Evolutionary conservation across 108 stramenopile genomes (phyloP).

Genomic region (Fistulifera solaris): DNA sequence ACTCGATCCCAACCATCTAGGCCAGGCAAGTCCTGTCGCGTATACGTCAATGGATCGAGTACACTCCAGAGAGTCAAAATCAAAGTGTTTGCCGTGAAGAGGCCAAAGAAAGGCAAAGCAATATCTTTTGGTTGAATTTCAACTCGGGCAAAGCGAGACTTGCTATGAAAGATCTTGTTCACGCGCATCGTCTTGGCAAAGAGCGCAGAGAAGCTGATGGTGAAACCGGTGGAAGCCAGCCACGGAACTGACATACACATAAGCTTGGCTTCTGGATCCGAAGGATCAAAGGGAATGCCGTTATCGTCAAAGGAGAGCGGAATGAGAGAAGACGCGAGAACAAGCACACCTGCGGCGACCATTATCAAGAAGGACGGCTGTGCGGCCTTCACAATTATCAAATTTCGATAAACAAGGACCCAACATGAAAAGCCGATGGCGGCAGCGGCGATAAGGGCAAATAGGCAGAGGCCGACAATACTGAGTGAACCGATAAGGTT

Average conservation of each 20-base stretch:
- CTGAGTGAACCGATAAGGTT: neutral
- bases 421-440: neutral
- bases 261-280: too few species aligned
- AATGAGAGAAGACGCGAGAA: constrained; percentile 38
- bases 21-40: constrained; percentile 10
- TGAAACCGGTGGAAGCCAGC: constrained; percentile 33
- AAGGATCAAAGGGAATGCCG: too few species aligned
- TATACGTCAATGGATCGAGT: constrained; percentile 28
- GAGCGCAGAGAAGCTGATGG: constrained; percentile 35
- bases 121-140: constrained; percentile 38
- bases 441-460: neutral
- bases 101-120: constrained; percentile 28
- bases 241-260: constrained; percentile 12
- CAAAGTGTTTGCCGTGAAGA: constrained; percentile 18
- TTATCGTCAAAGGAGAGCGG: constrained; percentile 28
- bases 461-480: neutral
- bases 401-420: constrained; percentile 10
- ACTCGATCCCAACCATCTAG: constrained; percentile 27
- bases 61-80: constrained; percentile 36
- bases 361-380: constrained; percentile 40
- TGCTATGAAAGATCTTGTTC: constrained; percentile 23
- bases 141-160: constrained; percentile 21
- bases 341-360: constrained; percentile 32
- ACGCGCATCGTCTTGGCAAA: constrained; percentile 44
- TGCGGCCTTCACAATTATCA: constrained; percentile 14